These are phyloP conservation scores for Tinospora cordifolia DNA, from an alignment of 164 flowering plant genomes.

Conservation along the genomic window DNA sequence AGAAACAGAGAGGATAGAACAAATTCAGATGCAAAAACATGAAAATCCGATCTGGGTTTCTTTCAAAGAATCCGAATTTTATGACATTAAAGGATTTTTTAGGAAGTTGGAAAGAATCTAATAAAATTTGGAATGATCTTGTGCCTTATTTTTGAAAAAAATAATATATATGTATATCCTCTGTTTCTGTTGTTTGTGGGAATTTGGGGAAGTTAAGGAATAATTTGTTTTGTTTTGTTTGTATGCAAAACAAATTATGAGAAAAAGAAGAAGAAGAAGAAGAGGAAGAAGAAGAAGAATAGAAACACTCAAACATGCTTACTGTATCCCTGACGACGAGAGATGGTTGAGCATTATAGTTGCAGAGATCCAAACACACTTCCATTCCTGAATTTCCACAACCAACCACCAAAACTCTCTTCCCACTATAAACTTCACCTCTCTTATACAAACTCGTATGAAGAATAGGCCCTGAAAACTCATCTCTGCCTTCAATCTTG, in stretches of 20 bases:
- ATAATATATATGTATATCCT: no score
- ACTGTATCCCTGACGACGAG: slow-evolving; percentile 79
- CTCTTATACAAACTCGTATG: slow-evolving; percentile 67
- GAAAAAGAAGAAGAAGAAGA: background rate
- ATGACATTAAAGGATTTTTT: background rate
- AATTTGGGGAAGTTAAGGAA: background rate
- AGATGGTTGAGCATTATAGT: slow-evolving; percentile 59
- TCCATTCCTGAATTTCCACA: slow-evolving; percentile 99
- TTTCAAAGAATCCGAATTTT: background rate
- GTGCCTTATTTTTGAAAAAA: background rate
- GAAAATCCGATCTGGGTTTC: slow-evolving; percentile 5
- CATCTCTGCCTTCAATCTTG: slow-evolving; percentile 45
- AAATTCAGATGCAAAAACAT: background rate
- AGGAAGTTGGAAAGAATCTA: background rate
- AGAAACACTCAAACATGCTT: slow-evolving; percentile 15
- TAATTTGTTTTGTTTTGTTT: background rate
- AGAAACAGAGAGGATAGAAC: background rate
- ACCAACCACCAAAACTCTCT: slow-evolving; percentile 77
- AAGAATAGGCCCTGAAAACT: slow-evolving; percentile 48
- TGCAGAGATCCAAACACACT: slow-evolving; percentile 82
- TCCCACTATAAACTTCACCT: slow-evolving; percentile 43
- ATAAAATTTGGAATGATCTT: background rate
- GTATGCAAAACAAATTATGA: background rate
- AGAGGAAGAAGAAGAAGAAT: background rate
- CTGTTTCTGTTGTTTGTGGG: background rate